Evolutionary conservation across 116 monocot genomes (phyloP), one percentile per base, ranked within the genome.

Genomic region (Thalassia testudinum): DNA sequence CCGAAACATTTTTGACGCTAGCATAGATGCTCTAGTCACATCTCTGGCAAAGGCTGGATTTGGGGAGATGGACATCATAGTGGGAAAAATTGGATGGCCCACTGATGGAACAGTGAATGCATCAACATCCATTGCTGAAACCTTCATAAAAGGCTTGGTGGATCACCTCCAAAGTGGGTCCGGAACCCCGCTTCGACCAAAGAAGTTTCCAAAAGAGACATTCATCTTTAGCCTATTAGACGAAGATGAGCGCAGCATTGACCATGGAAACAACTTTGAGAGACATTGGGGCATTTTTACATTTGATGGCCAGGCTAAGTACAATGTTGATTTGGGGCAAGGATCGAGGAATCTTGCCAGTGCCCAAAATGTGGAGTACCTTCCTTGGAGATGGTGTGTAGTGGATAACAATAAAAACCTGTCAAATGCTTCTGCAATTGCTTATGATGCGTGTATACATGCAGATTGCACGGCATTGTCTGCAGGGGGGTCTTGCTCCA

Each of bases 61-160:
- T 37, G 61, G 43, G 6, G 56, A 81, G 43, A 76, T 88, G 74
- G 88, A 84, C 6, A 76, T 95, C 24, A 58, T 88, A 8, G 71
- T 95, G 43, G 95, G 95, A n/a, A 76, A 57, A 45, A 61, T 84
- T 37, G 95, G 95, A 40, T 95, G 95, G 95, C 95, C 95, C 10
- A 81, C 88, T 4, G 81, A 95, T 56, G 95, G 85, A 59, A 70
- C 78, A 28, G 25, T 52, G 16, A 78, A 80, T 65, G 88, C 95
- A 12, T 72, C 87, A 1, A 37, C 71, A 17, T 21, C 62, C 10
- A 40, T 63, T 44, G 95, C 95, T 8, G 64, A 69, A 59, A 68
- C 28, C 1, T 95, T 95, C 65, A 74, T 79, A 68, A 57, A 71
- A 50, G 83, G 78, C 28, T 53, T 95, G 25, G 34, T 84, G 24